These are phyloP conservation scores for Pseudozyma sp. DNA, from an alignment of 1,284 basidiomycete genomes.

Conservation along the genomic window DNA sequence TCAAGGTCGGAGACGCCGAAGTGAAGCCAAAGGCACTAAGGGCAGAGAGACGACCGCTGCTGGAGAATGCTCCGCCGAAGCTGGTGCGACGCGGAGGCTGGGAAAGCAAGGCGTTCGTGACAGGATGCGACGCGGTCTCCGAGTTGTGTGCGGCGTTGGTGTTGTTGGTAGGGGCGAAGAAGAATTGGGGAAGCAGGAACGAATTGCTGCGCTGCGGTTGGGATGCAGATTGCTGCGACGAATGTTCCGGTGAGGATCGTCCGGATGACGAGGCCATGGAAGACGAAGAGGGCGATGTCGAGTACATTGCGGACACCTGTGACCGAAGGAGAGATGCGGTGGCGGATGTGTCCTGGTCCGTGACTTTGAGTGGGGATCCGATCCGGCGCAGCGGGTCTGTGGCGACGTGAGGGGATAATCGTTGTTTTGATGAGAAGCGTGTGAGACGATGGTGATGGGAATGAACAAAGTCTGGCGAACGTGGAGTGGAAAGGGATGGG, in stretches of 20 bases:
- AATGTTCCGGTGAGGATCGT: constrained; percentile 41
- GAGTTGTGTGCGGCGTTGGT: constrained; percentile 3
- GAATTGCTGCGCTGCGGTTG: constrained; percentile 35
- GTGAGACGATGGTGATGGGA: too few relatives aligned
- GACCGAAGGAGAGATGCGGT: too few relatives aligned
- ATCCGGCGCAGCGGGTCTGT: neutral
- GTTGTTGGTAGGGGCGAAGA: constrained; percentile 19
- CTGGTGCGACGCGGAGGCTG: constrained; percentile 46
- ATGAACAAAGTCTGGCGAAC: too few relatives aligned
- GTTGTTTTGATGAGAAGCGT: too few relatives aligned
- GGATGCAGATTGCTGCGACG: constrained; percentile 8
- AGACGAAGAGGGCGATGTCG: constrained; percentile 39
- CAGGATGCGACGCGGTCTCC: constrained; percentile 6
- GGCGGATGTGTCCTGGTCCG: neutral
- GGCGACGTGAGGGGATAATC: too few relatives aligned
- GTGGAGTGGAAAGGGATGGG: too few relatives aligned
- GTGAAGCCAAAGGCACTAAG: constrained; percentile 47
- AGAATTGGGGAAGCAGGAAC: constrained; percentile 43
- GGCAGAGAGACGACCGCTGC: constrained; percentile 36
- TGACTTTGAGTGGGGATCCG: neutral
- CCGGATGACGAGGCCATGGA: constrained; percentile 39
- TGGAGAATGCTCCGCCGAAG: constrained; percentile 32
- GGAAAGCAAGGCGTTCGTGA: constrained; percentile 26
- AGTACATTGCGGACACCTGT: constrained; percentile 22
- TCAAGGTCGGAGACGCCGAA: constrained; percentile 17